Evolutionary conservation across 148 eudicot species (phyloP).

Genomic region (Camellia lanceoleosa): DNA sequence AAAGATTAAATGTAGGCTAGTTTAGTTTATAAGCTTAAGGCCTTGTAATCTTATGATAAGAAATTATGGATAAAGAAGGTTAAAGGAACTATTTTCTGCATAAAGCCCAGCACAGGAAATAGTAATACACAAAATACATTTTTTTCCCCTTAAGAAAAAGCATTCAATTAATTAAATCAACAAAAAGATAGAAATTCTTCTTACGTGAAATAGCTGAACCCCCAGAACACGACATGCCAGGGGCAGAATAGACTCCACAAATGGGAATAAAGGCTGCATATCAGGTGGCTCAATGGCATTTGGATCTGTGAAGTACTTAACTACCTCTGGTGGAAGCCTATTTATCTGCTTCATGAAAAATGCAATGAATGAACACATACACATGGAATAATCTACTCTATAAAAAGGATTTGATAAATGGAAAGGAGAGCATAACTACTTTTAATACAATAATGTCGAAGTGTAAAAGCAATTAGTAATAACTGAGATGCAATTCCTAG

Average conservation of each 20-base stretch:
- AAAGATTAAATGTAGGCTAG: not conserved
- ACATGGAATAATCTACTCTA: not conserved
- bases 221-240: constrained; percentile 94
- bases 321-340: constrained; percentile 96
- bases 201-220: constrained; percentile 92
- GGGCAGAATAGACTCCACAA: constrained; percentile 96
- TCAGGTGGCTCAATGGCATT: constrained; percentile 94
- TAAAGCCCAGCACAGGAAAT: not conserved
- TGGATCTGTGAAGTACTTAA: constrained; percentile 96
- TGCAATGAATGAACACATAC: not conserved
- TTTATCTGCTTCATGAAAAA: constrained; percentile 53
- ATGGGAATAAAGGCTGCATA: constrained; percentile 82
- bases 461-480: constrained; percentile 4
- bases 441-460: not conserved
- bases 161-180: not conserved
- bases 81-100: not conserved
- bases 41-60: not conserved
- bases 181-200: constrained; percentile 14
- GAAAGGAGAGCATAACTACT: constrained; percentile 6
- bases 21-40: constrained; percentile 5
- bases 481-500: constrained; percentile 99
- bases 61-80: not conserved
- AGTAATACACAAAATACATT: not conserved
- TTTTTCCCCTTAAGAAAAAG: not conserved
- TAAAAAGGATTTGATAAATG: not conserved